Evolutionary conservation across 352 stramenopile species (phyloP).

Genomic region (Lagenidium sp.): DNA sequence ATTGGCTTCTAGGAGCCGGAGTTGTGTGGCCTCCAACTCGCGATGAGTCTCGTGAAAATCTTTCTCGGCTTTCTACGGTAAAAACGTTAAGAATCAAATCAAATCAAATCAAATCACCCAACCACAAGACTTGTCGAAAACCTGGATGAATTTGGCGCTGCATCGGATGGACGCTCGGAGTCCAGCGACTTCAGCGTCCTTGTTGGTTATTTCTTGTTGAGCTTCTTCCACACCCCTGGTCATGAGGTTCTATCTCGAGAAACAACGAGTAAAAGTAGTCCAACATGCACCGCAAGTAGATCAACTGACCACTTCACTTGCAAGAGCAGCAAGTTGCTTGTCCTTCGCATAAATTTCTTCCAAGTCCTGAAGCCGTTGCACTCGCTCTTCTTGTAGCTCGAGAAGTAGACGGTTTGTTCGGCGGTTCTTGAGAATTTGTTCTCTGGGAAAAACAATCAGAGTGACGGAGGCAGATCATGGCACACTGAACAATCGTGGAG

Average conservation of each 20-base stretch:
- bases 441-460: slow-evolving; percentile 14
- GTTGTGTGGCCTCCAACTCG: slow-evolving; percentile 54
- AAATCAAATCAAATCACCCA: too few relatives aligned
- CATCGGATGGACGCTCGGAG: slow-evolving; percentile 51
- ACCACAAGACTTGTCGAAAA: too few relatives aligned
- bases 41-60: slow-evolving; percentile 59
- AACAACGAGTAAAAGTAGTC: not conserved
- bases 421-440: slow-evolving; percentile 55
- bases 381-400: slow-evolving; percentile 64
- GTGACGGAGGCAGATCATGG: too few relatives aligned
- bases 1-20: slow-evolving; percentile 63
- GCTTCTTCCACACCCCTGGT: slow-evolving; percentile 28
- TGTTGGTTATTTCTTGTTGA: slow-evolving; percentile 56
- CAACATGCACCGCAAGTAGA: not conserved
- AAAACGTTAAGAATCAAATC: too few relatives aligned
- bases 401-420: slow-evolving; percentile 58
- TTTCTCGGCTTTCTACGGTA: slow-evolving; percentile 48
- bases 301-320: slow-evolving; percentile 37
- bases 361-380: slow-evolving; percentile 66
- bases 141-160: slow-evolving; percentile 65
- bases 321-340: slow-evolving; percentile 52
- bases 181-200: slow-evolving; percentile 56
- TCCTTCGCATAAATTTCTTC: slow-evolving; percentile 79
- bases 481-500: too few relatives aligned
- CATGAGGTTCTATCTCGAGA: slow-evolving; percentile 21